A percentile compares a stretch with the other conserved stretches of the same genome.
Evolutionary conservation across 2,329 filamentous ascomycete species (phyloP).

Genomic region (Cercospora sp.): DNA sequence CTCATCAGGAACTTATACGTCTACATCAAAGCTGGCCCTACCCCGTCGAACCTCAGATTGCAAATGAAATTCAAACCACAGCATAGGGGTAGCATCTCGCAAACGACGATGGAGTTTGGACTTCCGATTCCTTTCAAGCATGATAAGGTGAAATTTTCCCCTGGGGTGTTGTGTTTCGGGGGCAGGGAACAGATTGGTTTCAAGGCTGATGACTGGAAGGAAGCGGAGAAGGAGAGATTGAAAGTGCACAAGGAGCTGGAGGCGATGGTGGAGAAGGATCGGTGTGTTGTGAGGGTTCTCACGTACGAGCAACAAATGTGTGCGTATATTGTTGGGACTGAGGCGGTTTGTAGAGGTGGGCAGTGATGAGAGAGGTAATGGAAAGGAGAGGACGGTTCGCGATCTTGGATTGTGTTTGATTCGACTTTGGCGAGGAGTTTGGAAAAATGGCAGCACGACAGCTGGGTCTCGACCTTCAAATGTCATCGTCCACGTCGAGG

Average conservation of each 20-base stretch:
- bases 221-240: neutral
- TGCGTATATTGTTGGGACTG: neutral
- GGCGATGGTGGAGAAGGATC: neutral
- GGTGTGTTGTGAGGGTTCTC: neutral
- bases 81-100: neutral
- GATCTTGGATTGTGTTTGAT: neutral
- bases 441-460: neutral
- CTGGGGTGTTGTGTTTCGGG: neutral
- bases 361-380: neutral
- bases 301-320: neutral
- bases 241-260: neutral
- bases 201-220: neutral
- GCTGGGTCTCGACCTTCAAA: neutral
- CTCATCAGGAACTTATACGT: neutral
- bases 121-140: neutral
- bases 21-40: neutral
- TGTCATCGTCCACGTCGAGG: neutral
- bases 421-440: neutral
- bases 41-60: neutral
- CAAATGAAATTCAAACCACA: neutral
- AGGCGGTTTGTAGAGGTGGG: neutral
- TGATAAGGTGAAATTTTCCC: neutral
- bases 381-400: neutral
- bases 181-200: neutral
- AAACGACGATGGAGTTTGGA: neutral